Base-by-base conservation (phyloP, 2,329 filamentous ascomycete genomes). In the Clonostachys rosea region DNA sequence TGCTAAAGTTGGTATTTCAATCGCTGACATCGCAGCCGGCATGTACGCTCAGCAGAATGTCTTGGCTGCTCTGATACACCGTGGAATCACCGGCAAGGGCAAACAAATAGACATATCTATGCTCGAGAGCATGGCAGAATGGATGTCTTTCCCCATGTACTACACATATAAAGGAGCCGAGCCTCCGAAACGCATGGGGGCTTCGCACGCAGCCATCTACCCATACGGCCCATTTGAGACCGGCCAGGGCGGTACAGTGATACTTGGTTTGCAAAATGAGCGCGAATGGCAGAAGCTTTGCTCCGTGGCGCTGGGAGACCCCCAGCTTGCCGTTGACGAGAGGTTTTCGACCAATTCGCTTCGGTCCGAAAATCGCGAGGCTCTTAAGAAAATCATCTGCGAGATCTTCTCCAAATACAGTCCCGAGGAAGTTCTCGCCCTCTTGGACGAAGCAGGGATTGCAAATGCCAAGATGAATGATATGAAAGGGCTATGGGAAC, bases 261-360 rank as follows among this genome's bases (percentile, higher is more conserved):
- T 80, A 74, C 59, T 81, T 5, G 78, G 76, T 0, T 68, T 81
- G 18, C 78, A 82, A 53, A 81, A 81, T 49, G 77, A 80, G 59
- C 64, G 76, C 4, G 78, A 81, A 53, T 80, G 76, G 76, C 60
- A 53, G 2, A 74, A 62, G 6, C 69, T 81, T 12, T 78, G 75
- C 47, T 56, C 58, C 0, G 56, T 66, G 3, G 75, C 81, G 2
- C 59, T 81, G 5, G 63, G 60, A 0, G 61, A 71, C 41, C 60
- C 64, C 0, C 63, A 60, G 1, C 50, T 80, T 2, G 66, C 68
- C 1, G 62, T 61, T 2, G 74, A 81, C 46, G 50, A 62, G 36
- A 65, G 75, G 1, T 81, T 81, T 52, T 53, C 50, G 16, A 75
- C 54, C 49, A 81, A 78, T 50, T 62, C 67, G 0, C 54, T 71